Conservation (phyloP, 2,329 filamentous ascomycete species). For the Cercospora citrullina region DNA sequence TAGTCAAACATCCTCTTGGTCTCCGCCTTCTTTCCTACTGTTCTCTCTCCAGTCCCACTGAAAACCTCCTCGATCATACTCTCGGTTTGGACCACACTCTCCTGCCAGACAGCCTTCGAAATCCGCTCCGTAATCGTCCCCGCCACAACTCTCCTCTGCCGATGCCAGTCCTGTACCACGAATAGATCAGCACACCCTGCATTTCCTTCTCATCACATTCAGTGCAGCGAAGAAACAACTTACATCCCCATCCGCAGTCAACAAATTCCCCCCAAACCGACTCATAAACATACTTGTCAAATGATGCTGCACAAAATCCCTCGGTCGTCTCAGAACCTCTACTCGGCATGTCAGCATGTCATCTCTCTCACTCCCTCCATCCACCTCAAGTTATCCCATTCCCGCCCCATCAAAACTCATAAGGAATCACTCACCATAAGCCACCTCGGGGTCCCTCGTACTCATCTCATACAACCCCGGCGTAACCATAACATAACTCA, state of each 20-base stretch:
- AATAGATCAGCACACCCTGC: no score
- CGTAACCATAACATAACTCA: slow-evolving; percentile 30
- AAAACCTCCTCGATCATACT: slow-evolving; percentile 33
- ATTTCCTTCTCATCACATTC: neutral
- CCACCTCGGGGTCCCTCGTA: slow-evolving; percentile 31
- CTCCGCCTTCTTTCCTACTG: slow-evolving; percentile 7
- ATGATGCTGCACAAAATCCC: slow-evolving; percentile 30
- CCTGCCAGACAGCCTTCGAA: slow-evolving; percentile 36
- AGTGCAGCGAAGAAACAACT: neutral
- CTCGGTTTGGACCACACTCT: slow-evolving; percentile 33
- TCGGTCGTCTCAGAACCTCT: slow-evolving; percentile 29
- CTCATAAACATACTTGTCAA: slow-evolving; percentile 27
- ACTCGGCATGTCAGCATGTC: no score
- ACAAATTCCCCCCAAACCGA: slow-evolving; percentile 33
- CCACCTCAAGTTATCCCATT: no score
- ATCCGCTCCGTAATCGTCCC: slow-evolving; percentile 39
- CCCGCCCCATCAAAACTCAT: no score
- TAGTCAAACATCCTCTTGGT: slow-evolving; percentile 35
- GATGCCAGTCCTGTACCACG: slow-evolving; percentile 27
- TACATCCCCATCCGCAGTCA: slow-evolving; percentile 30
- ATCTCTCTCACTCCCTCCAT: no score
- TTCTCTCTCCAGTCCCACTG: neutral
- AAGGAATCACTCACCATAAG: slow-evolving; percentile 5
- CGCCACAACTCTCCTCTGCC: slow-evolving; percentile 37
- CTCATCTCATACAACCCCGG: slow-evolving; percentile 29